Base-by-base conservation (phyloP, 306 rosid genomes). In the Sechiopsis laciniata region DNA sequence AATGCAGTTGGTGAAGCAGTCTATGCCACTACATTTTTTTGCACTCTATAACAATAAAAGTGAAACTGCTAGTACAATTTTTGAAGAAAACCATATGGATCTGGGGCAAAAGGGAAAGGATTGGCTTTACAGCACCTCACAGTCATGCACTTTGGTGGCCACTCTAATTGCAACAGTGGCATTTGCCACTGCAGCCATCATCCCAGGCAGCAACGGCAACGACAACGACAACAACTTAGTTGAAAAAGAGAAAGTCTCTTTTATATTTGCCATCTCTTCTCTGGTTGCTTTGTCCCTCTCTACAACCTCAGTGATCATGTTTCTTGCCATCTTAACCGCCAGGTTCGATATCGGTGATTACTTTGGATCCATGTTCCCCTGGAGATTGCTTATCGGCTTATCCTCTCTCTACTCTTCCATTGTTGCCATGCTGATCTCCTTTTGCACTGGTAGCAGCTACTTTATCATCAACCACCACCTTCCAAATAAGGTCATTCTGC, bases 201-300 rank as follows among this genome's bases (percentile, higher is more conserved):
- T 81, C 45, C 60, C 56, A 0, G 45, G 46, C 1, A 58, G 71
- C 50, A 26, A 26, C 29, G 3, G 22, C 2, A 48, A 8, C 0
- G 29, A 60, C 6, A 0, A 6, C 0, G 55, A 35, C 6, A 0
- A 6, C 0, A 35, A 35, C 3, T 0, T 12, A 5, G 29, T 67
- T 5, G 6, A 11, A 11, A 6, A 10, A 1, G 53, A 42, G 3
- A 78, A 78, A 0, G 80, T 74, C 2, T 85, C 86, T n/a, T 61
- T 82, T 0, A 2, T 61, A 0, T 86, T 86, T n/a, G 76, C 84
- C 9, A 56, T 82, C 19, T 17, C 82, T 0, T 81, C 90, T 0
- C 63, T 83, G 0, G 1, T 82, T 8, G 86, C 86, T 0, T 84
- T 88, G 0, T 85, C 82, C 78, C 82, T 78, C 80, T 90, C 95